Percentiles rank a stretch among this genome's conserved stretches.
Conservation (phyloP, 1,284 basidiomycete species). For the Blastosporella zonata region DNA sequence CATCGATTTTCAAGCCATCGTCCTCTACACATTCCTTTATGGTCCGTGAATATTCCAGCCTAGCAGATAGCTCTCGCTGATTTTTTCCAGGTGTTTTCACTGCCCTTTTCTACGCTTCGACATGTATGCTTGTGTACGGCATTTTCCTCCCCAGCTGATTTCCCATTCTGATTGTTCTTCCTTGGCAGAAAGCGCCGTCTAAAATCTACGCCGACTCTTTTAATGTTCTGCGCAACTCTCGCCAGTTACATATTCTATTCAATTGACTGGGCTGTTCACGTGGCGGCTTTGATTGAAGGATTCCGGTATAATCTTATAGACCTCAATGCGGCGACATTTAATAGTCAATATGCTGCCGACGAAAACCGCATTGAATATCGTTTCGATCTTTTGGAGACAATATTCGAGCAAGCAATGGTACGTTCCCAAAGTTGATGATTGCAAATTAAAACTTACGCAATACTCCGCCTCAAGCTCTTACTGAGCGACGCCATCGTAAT, state of each 20-base stretch:
- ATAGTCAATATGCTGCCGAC: not conserved
- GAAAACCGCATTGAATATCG: not conserved
- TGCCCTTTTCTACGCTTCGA: too few relatives aligned
- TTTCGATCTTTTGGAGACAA: not conserved
- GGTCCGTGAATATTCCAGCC: too few relatives aligned
- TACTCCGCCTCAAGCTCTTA: not conserved
- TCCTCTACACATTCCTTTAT: too few relatives aligned
- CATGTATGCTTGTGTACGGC: not conserved
- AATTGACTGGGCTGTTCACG: not conserved
- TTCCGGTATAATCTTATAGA: not conserved
- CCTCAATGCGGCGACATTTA: not conserved
- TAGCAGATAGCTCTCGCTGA: too few relatives aligned
- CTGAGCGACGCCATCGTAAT: not conserved
- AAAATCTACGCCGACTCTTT: not conserved
- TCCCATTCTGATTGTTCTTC: not conserved
- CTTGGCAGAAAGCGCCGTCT: not conserved
- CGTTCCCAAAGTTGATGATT: not conserved
- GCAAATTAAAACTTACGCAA: not conserved
- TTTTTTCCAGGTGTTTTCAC: too few relatives aligned
- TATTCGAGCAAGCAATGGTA: not conserved
- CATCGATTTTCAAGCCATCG: too few relatives aligned
- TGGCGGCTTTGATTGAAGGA: not conserved
- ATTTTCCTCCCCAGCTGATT: not conserved
- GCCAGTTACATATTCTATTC: not conserved
- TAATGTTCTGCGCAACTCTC: not conserved